These are phyloP conservation scores for Pseudodiploospora longispora DNA, from an alignment of 2,329 filamentous ascomycete genomes.

Conservation along the genomic window DNA sequence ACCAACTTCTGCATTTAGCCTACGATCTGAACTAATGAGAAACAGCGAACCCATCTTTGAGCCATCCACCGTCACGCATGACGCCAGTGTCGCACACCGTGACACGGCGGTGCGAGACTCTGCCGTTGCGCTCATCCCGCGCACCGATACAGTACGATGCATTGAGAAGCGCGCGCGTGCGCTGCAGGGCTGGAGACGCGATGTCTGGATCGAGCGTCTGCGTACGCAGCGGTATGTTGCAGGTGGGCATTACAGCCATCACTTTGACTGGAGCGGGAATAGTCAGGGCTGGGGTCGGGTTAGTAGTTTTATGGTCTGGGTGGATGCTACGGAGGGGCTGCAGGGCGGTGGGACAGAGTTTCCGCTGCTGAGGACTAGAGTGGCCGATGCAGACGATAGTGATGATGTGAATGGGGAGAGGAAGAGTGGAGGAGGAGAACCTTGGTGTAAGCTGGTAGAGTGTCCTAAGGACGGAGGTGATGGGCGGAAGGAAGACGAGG, in stretches of 20 bases:
- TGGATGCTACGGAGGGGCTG: constrained; percentile 28
- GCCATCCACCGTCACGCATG: constrained; percentile 41
- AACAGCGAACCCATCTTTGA: constrained; percentile 39
- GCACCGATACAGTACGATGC: constrained; percentile 35
- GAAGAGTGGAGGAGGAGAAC: constrained; percentile 13
- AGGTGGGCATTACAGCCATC: constrained; percentile 43
- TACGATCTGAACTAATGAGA: neutral
- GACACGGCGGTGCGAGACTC: constrained; percentile 42
- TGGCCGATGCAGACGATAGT: neutral
- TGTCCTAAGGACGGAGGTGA: constrained; percentile 20
- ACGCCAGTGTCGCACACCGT: constrained; percentile 33
- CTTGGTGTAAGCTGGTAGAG: constrained; percentile 43
- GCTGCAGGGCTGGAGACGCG: constrained; percentile 45
- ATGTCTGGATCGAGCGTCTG: constrained; percentile 44
- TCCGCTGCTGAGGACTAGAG: constrained; percentile 29
- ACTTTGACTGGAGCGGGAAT: constrained; percentile 45
- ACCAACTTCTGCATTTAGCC: too few species aligned
- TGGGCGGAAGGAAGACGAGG: constrained; percentile 6
- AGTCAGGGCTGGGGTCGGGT: constrained; percentile 39
- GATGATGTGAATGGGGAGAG: too few species aligned
- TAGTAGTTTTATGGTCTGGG: constrained; percentile 48
- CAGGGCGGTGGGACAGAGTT: constrained; percentile 44
- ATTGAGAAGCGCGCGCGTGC: constrained; percentile 38
- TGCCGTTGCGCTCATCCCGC: constrained; percentile 42
- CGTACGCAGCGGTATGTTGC: constrained; percentile 41